A percentile compares a stretch with the other conserved stretches of the same genome.
phyloP scores from a whole-genome alignment of 2,329 filamentous ascomycete species.

The Sclerotinia subarctica region DNA sequence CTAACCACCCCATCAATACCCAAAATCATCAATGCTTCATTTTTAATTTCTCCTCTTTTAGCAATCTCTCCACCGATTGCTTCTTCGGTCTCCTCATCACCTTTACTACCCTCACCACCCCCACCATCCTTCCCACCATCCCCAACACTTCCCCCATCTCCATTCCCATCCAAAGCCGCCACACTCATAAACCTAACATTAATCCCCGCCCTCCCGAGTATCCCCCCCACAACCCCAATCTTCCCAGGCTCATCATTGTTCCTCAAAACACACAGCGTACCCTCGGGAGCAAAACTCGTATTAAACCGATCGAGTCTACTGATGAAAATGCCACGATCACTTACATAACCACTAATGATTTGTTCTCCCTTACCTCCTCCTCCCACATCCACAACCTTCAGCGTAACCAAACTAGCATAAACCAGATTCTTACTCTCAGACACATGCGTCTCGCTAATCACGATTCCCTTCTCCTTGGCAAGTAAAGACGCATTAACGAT shows the following conservation, averaged over 20 bases:
- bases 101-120: too few relatives aligned
- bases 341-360: slow-evolving; percentile 64
- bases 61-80: too few relatives aligned
- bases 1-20: slow-evolving; percentile 66
- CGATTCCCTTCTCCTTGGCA: slow-evolving; percentile 72
- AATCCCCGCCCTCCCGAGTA: slow-evolving; percentile 65
- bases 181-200: slow-evolving; percentile 84
- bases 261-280: slow-evolving; percentile 71
- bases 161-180: slow-evolving; percentile 44
- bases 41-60: slow-evolving; percentile 39
- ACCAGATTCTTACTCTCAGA: slow-evolving; percentile 59
- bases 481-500: slow-evolving; percentile 78
- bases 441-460: slow-evolving; percentile 70
- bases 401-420: slow-evolving; percentile 68
- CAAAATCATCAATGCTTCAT: slow-evolving; percentile 79
- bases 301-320: slow-evolving; percentile 70
- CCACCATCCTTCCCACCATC: slow-evolving; percentile 34
- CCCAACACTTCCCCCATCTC: slow-evolving; percentile 16
- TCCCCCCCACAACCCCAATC: slow-evolving; percentile 73
- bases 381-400: slow-evolving; percentile 43
- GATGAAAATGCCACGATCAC: slow-evolving; percentile 63
- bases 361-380: slow-evolving; percentile 37
- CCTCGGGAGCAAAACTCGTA: slow-evolving; percentile 69
- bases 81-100: too few relatives aligned
- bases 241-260: slow-evolving; percentile 81